A percentile compares a stretch with the other conserved stretches of the same genome.
Conservation (phyloP, 2,329 filamentous ascomycete species). For the Aspergillus unguis region DNA sequence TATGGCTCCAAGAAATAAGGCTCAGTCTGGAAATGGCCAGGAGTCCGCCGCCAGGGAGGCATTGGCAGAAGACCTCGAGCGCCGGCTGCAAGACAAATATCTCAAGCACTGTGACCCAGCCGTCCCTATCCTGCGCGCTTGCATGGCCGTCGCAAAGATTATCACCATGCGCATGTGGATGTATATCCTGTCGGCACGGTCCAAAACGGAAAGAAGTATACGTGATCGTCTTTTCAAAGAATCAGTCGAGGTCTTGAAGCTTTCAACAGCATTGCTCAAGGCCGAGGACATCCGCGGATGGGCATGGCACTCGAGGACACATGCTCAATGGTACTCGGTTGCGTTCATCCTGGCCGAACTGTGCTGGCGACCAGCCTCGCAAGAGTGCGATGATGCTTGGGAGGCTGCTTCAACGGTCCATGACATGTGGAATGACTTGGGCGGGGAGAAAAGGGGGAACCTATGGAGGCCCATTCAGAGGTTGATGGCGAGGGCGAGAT, state of each 20-base stretch:
- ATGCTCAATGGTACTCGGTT: conserved; percentile 62
- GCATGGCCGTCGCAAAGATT: conserved; percentile 14
- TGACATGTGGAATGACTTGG: conserved; percentile 13
- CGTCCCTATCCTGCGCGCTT: conserved; percentile 11
- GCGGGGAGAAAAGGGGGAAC: conserved; percentile 2
- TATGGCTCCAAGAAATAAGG: conserved; percentile 15
- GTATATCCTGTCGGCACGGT: conserved; percentile 13
- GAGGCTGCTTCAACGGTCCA: conserved; percentile 47
- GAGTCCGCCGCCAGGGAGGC: conserved; percentile 1
- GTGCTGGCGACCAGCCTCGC: conserved; percentile 54
- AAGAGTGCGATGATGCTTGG: conserved; percentile 57
- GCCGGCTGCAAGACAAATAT: conserved; percentile 14
- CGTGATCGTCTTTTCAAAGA: conserved; percentile 57
- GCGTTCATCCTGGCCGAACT: conserved; percentile 60
- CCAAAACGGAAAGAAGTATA: background rate
- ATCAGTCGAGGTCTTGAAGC: conserved; percentile 68
- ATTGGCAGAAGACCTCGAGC: conserved; percentile 14
- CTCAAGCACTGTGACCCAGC: conserved; percentile 17
- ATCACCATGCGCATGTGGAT: conserved; percentile 20
- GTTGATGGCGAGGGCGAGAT: conserved; percentile 14
- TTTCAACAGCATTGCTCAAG: conserved; percentile 60
- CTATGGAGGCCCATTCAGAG: conserved; percentile 11
- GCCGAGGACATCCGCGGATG: conserved; percentile 57
- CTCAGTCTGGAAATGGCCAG: background rate
- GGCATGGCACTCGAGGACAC: conserved; percentile 61